A percentile compares a stretch with the other conserved stretches of the same genome.
phyloP scores from a whole-genome alignment of 176 grass and related monocot species.

The Lolium multiflorum region DNA sequence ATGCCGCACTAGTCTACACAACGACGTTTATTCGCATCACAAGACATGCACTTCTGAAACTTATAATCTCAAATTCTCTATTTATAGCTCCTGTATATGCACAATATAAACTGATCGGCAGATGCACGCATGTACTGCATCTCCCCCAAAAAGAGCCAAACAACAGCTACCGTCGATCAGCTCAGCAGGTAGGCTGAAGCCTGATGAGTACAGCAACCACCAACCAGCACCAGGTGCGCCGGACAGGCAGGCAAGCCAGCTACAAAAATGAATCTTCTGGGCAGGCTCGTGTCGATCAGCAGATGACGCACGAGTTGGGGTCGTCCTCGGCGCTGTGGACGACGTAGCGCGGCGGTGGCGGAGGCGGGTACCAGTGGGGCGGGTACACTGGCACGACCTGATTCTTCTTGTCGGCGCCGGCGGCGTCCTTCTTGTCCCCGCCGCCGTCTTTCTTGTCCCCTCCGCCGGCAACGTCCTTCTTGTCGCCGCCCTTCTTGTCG shows the following conservation, averaged over 20 bases:
- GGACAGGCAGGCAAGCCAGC: background rate
- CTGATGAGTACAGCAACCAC: background rate
- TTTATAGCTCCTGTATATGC: background rate
- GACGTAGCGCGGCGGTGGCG: slow-evolving; percentile 36
- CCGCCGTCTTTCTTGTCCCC: background rate
- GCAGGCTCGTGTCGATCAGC: slow-evolving; percentile 33
- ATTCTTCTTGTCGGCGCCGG: background rate
- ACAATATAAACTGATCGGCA: background rate
- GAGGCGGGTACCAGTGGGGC: slow-evolving; percentile 17
- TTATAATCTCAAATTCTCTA: background rate
- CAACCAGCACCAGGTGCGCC: slow-evolving; percentile 19
- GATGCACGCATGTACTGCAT: background rate
- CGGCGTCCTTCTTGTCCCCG: background rate
- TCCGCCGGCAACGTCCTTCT: slow-evolving; percentile 5
- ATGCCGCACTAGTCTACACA: too few species aligned
- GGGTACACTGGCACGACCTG: background rate
- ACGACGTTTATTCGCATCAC: too few species aligned
- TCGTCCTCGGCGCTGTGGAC: slow-evolving; percentile 76
- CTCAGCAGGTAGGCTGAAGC: background rate
- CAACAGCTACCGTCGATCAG: background rate
- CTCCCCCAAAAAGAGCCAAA: background rate
- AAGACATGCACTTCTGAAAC: background rate
- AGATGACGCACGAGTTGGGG: slow-evolving; percentile 82
- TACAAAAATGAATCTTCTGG: background rate
- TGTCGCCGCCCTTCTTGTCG: slow-evolving; percentile 27